These are phyloP conservation scores for Neofusicoccum umdonicola DNA, from an alignment of 2,329 filamentous ascomycete species.

Conservation along the genomic window DNA sequence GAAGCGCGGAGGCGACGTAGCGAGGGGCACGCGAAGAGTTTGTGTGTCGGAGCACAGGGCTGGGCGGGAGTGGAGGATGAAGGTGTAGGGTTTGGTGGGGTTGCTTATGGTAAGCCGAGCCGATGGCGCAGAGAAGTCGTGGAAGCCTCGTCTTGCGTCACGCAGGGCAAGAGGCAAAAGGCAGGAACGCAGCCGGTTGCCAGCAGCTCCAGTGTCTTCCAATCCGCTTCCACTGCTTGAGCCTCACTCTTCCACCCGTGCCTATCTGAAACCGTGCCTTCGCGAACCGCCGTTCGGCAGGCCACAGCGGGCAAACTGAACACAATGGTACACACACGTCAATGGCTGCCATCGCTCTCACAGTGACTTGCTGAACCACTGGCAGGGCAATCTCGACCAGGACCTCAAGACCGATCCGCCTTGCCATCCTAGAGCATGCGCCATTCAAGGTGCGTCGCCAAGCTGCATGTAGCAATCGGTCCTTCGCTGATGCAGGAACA, in stretches of 20 bases:
- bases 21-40: not conserved
- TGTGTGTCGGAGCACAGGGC: conserved; percentile 1
- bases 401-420: conserved; percentile 73
- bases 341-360: conserved; percentile 12
- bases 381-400: conserved; percentile 55
- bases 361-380: not conserved
- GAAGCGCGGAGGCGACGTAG: not conserved
- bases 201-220: not conserved
- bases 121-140: conserved; percentile 12
- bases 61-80: not conserved
- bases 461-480: not conserved
- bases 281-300: not conserved
- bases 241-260: not conserved
- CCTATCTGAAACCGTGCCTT: not conserved
- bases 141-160: conserved; percentile 16
- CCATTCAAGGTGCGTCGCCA: conserved; percentile 71
- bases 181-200: not conserved
- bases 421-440: conserved; percentile 85
- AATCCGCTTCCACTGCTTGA: not conserved
- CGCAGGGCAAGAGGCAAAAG: conserved; percentile 11
- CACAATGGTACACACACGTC: not conserved
- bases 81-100: conserved; percentile 14
- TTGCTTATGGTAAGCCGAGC: conserved; percentile 14
- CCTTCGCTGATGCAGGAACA: conserved; percentile 36
- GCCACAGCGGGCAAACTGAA: not conserved